phyloP scores from a whole-genome alignment of 768 basidiomycete species.

The Tricholoma sp. region DNA sequence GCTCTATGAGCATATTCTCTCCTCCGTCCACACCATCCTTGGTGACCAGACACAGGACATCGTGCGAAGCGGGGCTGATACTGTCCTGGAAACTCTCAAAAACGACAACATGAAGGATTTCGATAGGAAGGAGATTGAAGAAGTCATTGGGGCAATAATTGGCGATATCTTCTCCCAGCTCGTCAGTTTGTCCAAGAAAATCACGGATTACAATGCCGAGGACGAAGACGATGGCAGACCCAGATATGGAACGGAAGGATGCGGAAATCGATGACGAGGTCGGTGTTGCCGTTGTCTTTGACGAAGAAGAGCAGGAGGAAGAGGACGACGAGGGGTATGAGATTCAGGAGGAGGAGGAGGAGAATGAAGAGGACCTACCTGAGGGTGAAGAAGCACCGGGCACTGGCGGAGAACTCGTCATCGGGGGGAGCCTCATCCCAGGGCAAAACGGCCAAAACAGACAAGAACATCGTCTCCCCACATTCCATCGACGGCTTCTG shows the following conservation, averaged over 20 bases:
- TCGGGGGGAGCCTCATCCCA: slow-evolving; percentile 68
- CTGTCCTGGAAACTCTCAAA: slow-evolving; percentile 83
- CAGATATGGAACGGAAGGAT: slow-evolving; percentile 75
- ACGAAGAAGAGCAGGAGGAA: slow-evolving; percentile 94
- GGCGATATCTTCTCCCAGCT: slow-evolving; percentile 80
- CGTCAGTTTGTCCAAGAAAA: slow-evolving; percentile 83
- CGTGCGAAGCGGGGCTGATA: slow-evolving; percentile 93
- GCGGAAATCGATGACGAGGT: slow-evolving; percentile 93
- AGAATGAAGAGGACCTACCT: slow-evolving; percentile 48
- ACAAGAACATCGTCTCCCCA: slow-evolving; percentile 80
- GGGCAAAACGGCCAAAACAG: slow-evolving; percentile 48
- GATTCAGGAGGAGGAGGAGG: slow-evolving; percentile 76
- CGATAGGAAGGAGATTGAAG: slow-evolving; percentile 94
- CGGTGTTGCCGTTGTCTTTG: slow-evolving; percentile 97
- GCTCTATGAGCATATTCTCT: slow-evolving; percentile 88
- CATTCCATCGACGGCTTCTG: slow-evolving; percentile 96
- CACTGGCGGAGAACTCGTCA: slow-evolving; percentile 63
- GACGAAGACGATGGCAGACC: slow-evolving; percentile 76
- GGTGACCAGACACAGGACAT: slow-evolving; percentile 97
- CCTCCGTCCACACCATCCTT: slow-evolving; percentile 72
- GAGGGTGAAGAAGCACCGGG: slow-evolving; percentile 41
- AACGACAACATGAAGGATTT: slow-evolving; percentile 89
- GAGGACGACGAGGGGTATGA: slow-evolving; percentile 92
- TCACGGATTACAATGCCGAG: slow-evolving; percentile 91
- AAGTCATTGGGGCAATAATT: slow-evolving; percentile 57